These are phyloP conservation scores for Plasmodium vivax DNA, from an alignment of 169 alveolate genomes.

Conservation along the genomic window DNA sequence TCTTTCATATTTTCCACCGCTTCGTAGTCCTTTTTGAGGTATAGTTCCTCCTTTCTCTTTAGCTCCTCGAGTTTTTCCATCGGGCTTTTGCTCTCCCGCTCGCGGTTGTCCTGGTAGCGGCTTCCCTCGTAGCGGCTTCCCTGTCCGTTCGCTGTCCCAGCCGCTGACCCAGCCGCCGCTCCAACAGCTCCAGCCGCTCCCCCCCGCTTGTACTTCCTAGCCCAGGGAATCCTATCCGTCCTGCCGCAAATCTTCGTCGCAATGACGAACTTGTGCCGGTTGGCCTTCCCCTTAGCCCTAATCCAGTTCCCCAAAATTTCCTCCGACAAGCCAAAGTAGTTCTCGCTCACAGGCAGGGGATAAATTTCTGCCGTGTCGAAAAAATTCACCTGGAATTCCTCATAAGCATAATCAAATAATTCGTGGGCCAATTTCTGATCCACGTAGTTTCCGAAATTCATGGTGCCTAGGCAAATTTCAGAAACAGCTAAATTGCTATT, in stretches of 20 bases:
- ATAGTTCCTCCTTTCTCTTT: slow-evolving; percentile 58
- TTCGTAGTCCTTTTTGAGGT: slow-evolving; percentile 33
- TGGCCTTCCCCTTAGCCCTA: slow-evolving; percentile 72
- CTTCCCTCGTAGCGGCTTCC: background rate
- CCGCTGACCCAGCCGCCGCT: background rate
- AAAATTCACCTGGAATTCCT: slow-evolving; percentile 84
- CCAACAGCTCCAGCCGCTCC: background rate
- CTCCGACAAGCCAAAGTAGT: slow-evolving; percentile 83
- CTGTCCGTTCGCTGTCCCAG: background rate
- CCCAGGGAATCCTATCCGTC: slow-evolving; percentile 78
- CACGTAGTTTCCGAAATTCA: slow-evolving; percentile 87
- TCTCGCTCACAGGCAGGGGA: slow-evolving; percentile 87
- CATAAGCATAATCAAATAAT: slow-evolving; percentile 86
- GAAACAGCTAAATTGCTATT: slow-evolving; percentile 83
- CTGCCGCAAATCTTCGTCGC: slow-evolving; percentile 87
- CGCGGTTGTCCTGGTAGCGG: too few species aligned
- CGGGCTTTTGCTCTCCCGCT: background rate
- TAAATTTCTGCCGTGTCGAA: slow-evolving; percentile 90
- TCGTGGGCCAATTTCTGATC: slow-evolving; percentile 80
- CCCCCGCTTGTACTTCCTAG: slow-evolving; percentile 25
- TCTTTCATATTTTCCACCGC: slow-evolving; percentile 20
- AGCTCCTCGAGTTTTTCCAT: slow-evolving; percentile 21
- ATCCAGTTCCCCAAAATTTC: slow-evolving; percentile 81
- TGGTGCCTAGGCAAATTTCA: slow-evolving; percentile 90
- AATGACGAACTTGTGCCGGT: slow-evolving; percentile 78